Conservation (phyloP, 2,329 filamentous ascomycete species). For the Zymoseptoria brevis region DNA sequence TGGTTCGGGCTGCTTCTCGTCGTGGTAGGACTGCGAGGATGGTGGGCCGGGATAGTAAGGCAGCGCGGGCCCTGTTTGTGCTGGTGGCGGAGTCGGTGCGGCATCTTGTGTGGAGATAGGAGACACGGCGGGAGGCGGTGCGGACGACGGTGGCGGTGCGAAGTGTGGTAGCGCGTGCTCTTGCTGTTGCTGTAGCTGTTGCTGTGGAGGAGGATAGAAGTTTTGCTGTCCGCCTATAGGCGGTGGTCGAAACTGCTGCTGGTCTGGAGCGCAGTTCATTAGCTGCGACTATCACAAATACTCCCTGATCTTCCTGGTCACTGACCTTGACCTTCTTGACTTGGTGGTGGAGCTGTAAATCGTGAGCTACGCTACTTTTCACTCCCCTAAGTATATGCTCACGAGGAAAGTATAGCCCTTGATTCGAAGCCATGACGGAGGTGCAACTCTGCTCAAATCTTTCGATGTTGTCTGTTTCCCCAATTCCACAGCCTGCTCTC, state of each 20-base stretch:
- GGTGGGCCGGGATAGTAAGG: conserved; percentile 33
- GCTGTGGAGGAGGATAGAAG: conserved; percentile 22
- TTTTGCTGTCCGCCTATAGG: conserved; percentile 13
- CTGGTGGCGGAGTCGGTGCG: conserved; percentile 13
- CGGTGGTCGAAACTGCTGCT: conserved; percentile 8
- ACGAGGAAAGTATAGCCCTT: conserved; percentile 28
- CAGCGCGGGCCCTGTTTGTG: conserved; percentile 23
- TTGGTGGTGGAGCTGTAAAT: not conserved
- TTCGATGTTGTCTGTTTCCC: not conserved
- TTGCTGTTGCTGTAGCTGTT: conserved; percentile 13
- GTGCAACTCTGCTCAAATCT: not conserved
- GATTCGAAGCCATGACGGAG: conserved; percentile 15
- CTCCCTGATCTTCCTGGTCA: not conserved
- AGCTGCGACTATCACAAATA: not conserved
- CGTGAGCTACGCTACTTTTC: not conserved
- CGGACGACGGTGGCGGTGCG: conserved; percentile 22
- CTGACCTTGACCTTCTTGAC: not conserved
- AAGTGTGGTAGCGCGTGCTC: conserved; percentile 18
- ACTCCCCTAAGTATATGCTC: conserved; percentile 4
- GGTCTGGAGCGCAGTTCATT: not conserved
- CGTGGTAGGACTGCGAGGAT: conserved; percentile 23
- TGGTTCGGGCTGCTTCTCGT: conserved; percentile 26
- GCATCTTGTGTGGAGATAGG: conserved; percentile 21
- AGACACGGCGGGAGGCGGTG: conserved; percentile 19
- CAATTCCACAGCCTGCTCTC: not conserved